A percentile compares a stretch with the other conserved stretches of the same genome.
Evolutionary conservation across 2,329 filamentous ascomycete genomes (phyloP).

Genomic region (Talaromyces albobiverticillius): DNA sequence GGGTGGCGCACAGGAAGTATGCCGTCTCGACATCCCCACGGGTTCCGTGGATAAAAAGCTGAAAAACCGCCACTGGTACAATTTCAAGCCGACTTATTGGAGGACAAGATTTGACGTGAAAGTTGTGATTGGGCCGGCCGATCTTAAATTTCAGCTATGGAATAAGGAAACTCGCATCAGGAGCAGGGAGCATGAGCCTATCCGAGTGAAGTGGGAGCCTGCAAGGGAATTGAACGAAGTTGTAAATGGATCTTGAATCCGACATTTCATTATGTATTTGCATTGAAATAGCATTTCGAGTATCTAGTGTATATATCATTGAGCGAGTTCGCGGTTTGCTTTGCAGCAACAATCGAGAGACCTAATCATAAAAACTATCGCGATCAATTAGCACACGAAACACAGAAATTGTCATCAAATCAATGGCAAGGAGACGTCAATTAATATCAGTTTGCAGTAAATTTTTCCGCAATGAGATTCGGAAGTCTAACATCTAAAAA

Average conservation of each 20-base stretch:
- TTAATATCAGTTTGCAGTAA: constrained; percentile 13
- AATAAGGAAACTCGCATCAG: constrained; percentile 26
- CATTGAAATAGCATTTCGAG: no score
- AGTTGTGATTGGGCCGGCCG: constrained; percentile 32
- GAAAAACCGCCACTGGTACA: constrained; percentile 37
- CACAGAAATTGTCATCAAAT: constrained; percentile 62
- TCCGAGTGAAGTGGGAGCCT: constrained; percentile 29
- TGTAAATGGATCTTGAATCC: no score
- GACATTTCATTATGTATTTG: no score
- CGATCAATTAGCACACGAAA: background rate
- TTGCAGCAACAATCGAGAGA: no score
- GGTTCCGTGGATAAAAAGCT: constrained; percentile 28
- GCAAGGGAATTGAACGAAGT: constrained; percentile 4
- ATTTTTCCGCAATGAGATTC: constrained; percentile 42
- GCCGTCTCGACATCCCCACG: constrained; percentile 28
- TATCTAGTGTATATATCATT: no score
- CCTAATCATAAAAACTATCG: no score
- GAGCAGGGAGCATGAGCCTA: constrained; percentile 26
- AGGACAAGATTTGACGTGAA: constrained; percentile 30
- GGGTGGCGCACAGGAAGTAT: constrained; percentile 25
- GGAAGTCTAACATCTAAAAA: constrained; percentile 51
- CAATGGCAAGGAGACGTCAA: constrained; percentile 17
- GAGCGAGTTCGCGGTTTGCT: no score
- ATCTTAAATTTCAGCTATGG: constrained; percentile 35
- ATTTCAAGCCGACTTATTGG: constrained; percentile 28